Conservation (phyloP, 768 basidiomycete species). For the Rhizopogon roseolus region DNA sequence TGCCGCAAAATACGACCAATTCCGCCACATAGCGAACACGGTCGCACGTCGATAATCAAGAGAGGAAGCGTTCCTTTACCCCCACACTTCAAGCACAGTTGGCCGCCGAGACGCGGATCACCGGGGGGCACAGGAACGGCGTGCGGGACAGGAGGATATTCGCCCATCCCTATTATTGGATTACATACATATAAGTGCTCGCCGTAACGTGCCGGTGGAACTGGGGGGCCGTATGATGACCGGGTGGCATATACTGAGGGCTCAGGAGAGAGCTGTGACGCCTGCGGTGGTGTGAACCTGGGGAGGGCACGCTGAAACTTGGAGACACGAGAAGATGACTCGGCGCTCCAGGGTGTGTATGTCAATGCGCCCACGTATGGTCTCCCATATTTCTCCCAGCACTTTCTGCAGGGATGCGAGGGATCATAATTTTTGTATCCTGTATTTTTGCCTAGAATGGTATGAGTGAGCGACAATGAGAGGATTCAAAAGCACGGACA, state of each 20-base stretch:
- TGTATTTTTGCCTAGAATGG: slow-evolving; percentile 59
- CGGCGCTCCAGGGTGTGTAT: slow-evolving; percentile 38
- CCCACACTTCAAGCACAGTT: slow-evolving; percentile 58
- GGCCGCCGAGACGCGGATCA: slow-evolving; percentile 67
- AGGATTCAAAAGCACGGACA: slow-evolving; percentile 37
- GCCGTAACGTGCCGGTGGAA: background rate
- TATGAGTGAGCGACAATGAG: background rate
- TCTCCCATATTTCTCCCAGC: slow-evolving; percentile 69
- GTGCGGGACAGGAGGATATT: slow-evolving; percentile 30
- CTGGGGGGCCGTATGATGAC: background rate
- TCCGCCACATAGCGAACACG: slow-evolving; percentile 59
- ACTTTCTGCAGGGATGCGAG: slow-evolving; percentile 59
- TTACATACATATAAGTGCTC: slow-evolving; percentile 21
- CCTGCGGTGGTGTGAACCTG: slow-evolving; percentile 17
- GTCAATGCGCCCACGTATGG: slow-evolving; percentile 57
- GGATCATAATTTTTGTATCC: slow-evolving; percentile 74
- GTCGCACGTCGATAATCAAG: slow-evolving; percentile 48
- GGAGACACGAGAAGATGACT: slow-evolving; percentile 14
- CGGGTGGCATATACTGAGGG: background rate
- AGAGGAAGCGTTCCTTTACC: slow-evolving; percentile 51
- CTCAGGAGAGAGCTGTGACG: background rate
- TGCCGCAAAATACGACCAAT: slow-evolving; percentile 50
- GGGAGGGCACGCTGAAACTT: slow-evolving; percentile 27
- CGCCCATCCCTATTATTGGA: slow-evolving; percentile 12
- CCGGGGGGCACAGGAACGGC: slow-evolving; percentile 52